Conservation (phyloP, 2,329 filamentous ascomycete genomes). For the Penicillium sp. region DNA sequence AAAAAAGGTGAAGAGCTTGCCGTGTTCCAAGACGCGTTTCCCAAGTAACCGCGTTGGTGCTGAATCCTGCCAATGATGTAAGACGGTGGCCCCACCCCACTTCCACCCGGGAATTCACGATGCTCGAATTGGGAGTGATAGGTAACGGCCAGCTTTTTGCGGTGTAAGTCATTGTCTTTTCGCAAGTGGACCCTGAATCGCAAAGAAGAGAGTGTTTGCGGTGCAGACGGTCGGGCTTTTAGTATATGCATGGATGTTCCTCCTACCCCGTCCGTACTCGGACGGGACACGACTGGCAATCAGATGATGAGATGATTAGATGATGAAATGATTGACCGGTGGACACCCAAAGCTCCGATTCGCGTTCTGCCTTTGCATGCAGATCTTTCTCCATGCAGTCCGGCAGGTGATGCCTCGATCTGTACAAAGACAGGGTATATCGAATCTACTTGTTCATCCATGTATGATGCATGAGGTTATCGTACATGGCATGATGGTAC, state of each 20-base stretch:
- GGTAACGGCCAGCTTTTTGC: conserved; percentile 18
- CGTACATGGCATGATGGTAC: conserved; percentile 7
- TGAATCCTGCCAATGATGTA: conserved; percentile 17
- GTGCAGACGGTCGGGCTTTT: background rate
- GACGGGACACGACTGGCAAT: too few species aligned
- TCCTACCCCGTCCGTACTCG: background rate
- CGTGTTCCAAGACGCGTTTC: conserved; percentile 26
- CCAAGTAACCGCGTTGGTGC: conserved; percentile 30
- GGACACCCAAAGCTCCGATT: conserved; percentile 13
- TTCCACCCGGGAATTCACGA: conserved; percentile 17
- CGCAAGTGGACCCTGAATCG: background rate
- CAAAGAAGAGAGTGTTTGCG: background rate
- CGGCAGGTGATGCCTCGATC: conserved; percentile 21
- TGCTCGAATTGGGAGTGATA: conserved; percentile 6
- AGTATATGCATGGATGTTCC: conserved; percentile 4
- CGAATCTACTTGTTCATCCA: background rate
- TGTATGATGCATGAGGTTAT: conserved; percentile 2
- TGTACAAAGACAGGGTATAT: conserved; percentile 9
- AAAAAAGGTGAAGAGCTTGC: background rate
- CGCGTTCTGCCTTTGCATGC: conserved; percentile 13
- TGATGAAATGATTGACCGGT: conserved; percentile 10
- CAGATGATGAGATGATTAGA: conserved; percentile 6
- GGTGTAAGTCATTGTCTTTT: conserved; percentile 14
- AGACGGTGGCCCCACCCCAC: conserved; percentile 18
- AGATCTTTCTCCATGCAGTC: conserved; percentile 17